Evolutionary conservation across 352 stramenopile genomes (phyloP).

Genomic region (Thraustotheca clavata): DNA sequence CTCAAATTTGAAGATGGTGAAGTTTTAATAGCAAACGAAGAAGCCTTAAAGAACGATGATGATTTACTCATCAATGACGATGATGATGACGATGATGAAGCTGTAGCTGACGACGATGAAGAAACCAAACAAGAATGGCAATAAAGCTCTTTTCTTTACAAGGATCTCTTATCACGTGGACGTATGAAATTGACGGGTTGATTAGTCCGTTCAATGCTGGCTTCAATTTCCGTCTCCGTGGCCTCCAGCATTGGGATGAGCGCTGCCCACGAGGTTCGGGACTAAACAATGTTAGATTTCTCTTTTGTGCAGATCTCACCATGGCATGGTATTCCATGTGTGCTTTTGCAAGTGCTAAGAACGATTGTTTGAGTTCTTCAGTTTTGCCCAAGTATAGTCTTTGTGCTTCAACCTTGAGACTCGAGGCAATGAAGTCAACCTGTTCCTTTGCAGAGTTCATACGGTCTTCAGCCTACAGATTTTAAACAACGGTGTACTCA

Average conservation of each 20-base stretch:
- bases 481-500: background rate
- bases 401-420: slow-evolving; percentile 75
- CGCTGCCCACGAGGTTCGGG: slow-evolving; percentile 60
- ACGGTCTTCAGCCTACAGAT: slow-evolving; percentile 55
- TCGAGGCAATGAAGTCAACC: slow-evolving; percentile 82
- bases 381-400: slow-evolving; percentile 75
- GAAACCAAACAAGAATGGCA: slow-evolving; percentile 25
- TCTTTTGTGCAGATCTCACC: slow-evolving; percentile 26
- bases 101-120: slow-evolving; percentile 28
- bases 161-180: too few species aligned
- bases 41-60: background rate
- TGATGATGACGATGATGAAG: slow-evolving; percentile 18
- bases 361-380: slow-evolving; percentile 64
- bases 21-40: slow-evolving; percentile 26
- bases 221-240: slow-evolving; percentile 44
- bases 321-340: slow-evolving; percentile 75
- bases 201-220: slow-evolving; percentile 44
- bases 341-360: slow-evolving; percentile 66
- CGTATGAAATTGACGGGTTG: slow-evolving; percentile 48
- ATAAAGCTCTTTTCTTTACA: slow-evolving; percentile 55
- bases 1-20: slow-evolving; percentile 80
- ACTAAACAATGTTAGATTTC: slow-evolving; percentile 26
- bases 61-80: slow-evolving; percentile 11
- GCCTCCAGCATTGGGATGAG: slow-evolving; percentile 53
- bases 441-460: slow-evolving; percentile 84